Evolutionary conservation across 176 grass and related monocot species (phyloP).

Genomic region (Oryza brachyantha): DNA sequence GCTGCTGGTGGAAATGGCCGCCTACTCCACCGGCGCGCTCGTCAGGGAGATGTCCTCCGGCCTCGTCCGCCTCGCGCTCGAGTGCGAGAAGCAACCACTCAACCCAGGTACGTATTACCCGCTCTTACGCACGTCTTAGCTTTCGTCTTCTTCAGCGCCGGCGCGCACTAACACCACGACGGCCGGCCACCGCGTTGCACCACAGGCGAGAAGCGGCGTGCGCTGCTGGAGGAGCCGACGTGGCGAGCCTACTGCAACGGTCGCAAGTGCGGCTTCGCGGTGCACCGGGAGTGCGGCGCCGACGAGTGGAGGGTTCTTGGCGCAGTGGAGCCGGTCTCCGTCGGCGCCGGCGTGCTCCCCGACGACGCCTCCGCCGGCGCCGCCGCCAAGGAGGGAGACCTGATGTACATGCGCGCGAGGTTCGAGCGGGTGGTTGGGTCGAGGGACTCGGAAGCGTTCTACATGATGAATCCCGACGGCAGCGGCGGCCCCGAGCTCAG

Average conservation of each 20-base stretch:
- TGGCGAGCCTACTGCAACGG: constrained; percentile 97
- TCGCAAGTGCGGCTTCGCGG: constrained; percentile 81
- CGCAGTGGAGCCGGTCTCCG: constrained; percentile 70
- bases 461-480: constrained; percentile 92
- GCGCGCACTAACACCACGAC: neutral
- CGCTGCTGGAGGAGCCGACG: constrained; percentile 63
- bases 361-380: constrained; percentile 15
- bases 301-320: constrained; percentile 70
- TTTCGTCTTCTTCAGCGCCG: constrained; percentile 7
- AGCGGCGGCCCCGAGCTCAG: constrained; percentile 74
- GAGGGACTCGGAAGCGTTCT: constrained; percentile 85
- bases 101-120: constrained; percentile 27
- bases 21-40: constrained; percentile 68
- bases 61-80: constrained; percentile 86
- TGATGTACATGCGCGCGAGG: constrained; percentile 90
- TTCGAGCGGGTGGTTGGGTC: constrained; percentile 87
- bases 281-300: constrained; percentile 63
- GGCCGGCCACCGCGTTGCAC: no score
- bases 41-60: constrained; percentile 96
- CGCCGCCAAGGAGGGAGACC: constrained; percentile 47
- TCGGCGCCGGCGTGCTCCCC: constrained; percentile 80
- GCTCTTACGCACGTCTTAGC: neutral
- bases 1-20: constrained; percentile 79
- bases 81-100: constrained; percentile 52
- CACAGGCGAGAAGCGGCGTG: constrained; percentile 41